phyloP scores from a whole-genome alignment of 768 basidiomycete species.

The Tulasnella sp. region DNA sequence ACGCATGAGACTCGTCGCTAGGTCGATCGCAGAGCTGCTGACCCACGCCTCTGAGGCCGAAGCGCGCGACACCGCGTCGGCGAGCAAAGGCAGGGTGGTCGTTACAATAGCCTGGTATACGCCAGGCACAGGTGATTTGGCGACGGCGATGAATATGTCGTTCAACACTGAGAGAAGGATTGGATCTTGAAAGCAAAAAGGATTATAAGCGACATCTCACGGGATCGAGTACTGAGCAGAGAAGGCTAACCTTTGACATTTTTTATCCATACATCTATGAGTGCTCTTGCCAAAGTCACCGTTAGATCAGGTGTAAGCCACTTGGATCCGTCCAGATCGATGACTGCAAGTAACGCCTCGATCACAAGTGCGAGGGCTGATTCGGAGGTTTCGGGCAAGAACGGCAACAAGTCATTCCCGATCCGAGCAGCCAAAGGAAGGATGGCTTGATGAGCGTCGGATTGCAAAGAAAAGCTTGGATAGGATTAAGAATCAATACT shows the following conservation, averaged over 20 bases:
- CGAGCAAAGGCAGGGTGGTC: slow-evolving; percentile 60
- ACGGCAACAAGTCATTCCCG: slow-evolving; percentile 69
- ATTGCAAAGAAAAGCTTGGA: slow-evolving; percentile 32
- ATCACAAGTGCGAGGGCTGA: slow-evolving; percentile 82
- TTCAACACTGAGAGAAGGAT: slow-evolving; percentile 75
- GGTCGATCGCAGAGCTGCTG: slow-evolving; percentile 68
- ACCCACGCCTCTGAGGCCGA: slow-evolving; percentile 58
- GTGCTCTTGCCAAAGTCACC: slow-evolving; percentile 46
- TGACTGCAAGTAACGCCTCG: slow-evolving; percentile 68
- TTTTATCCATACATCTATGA: slow-evolving; percentile 73
- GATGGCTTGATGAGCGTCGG: slow-evolving; percentile 42
- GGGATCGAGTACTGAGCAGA: background rate
- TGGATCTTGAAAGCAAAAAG: slow-evolving; percentile 46
- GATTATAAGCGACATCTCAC: background rate
- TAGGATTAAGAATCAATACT: slow-evolving; percentile 24
- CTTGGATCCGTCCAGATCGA: slow-evolving; percentile 56
- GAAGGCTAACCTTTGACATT: slow-evolving; percentile 63
- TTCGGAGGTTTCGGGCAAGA: slow-evolving; percentile 66
- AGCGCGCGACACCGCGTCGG: slow-evolving; percentile 46
- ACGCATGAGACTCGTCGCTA: slow-evolving; percentile 56
- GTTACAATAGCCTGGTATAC: slow-evolving; percentile 64
- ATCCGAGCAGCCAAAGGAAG: slow-evolving; percentile 59
- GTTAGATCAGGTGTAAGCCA: slow-evolving; percentile 64
- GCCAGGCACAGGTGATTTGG: slow-evolving; percentile 43
- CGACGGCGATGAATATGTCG: slow-evolving; percentile 63